Percentiles rank a stretch among this genome's conserved stretches.
Evolutionary conservation across 768 basidiomycete species (phyloP).

Genomic region (Cantharellus cinnabarinus): DNA sequence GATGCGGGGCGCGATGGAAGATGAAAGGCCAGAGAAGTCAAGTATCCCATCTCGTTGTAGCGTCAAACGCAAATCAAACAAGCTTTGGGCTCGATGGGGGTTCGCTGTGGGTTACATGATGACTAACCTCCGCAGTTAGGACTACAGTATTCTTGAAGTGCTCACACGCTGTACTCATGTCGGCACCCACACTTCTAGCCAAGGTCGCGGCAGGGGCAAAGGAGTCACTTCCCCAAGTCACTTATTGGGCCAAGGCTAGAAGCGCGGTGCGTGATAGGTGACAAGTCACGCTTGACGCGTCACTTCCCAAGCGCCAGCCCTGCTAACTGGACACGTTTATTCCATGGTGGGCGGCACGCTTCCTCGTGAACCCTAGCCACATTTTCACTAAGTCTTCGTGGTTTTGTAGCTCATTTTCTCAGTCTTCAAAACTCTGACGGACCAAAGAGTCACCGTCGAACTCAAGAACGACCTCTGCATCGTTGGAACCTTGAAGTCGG

Average conservation of each 20-base stretch:
- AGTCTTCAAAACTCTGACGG: slow-evolving; percentile 97
- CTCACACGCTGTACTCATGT: background rate
- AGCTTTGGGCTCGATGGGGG: background rate
- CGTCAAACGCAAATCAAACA: background rate
- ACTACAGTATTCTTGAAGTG: background rate
- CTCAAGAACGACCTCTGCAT: slow-evolving; percentile 98
- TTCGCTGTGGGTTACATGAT: too few relatives aligned
- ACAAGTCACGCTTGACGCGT: too few relatives aligned
- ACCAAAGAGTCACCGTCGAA: slow-evolving; percentile 91
- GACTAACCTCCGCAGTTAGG: background rate
- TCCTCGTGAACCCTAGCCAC: too few relatives aligned
- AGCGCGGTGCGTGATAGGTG: too few relatives aligned
- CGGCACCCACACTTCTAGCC: too few relatives aligned
- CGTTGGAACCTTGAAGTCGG: slow-evolving; percentile 86
- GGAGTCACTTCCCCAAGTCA: too few relatives aligned
- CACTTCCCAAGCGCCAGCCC: too few relatives aligned
- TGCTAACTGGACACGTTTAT: too few relatives aligned
- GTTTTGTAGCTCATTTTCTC: slow-evolving; percentile 67
- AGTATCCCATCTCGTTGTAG: too few relatives aligned
- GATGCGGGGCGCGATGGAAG: background rate
- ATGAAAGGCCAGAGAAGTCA: background rate
- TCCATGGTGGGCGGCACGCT: too few relatives aligned
- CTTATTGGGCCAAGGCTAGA: too few relatives aligned
- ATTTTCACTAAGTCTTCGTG: background rate
- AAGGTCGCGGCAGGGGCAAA: too few relatives aligned